Base-by-base conservation (phyloP, 2,329 filamentous ascomycete species). In the Cytospora leucostoma region DNA sequence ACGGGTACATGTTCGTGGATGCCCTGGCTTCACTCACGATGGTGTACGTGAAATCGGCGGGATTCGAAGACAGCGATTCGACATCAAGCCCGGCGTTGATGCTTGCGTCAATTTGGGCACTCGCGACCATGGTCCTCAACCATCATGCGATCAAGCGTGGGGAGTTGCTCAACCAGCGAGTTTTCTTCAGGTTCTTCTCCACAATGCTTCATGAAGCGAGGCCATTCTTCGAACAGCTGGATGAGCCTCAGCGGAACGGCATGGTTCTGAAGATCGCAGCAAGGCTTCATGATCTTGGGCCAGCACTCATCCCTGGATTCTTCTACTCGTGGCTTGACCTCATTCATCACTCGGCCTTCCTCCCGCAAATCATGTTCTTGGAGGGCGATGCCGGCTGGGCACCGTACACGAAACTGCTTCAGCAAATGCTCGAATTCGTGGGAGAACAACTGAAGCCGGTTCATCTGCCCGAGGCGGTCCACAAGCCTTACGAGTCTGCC, bases 161-260 rank as follows among this genome's bases (percentile, higher is more conserved):
- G 4, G 93, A 97, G 60, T 84, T 83, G 47, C 93, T 96, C 79
- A 94, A 92, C 70, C 90, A 94, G 72, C 88, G 92, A 66, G 88
- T 96, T 35, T 98, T 97, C 80, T 95, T 93, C 84, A 88, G 94
- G 53, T 82, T 99, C 50, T 90, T 97, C 72, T 94, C 92, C 0
- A 80, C 90, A 70, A 82, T 97, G 55, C 82, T 99, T 5, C 91
- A 90, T 74, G 89, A 95, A 69, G 83, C 94, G 62, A 81, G 85
- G 34, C 72, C 79, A 54, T 79, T 85, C 55, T 83, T 82, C 13
- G 82, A 87, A 65, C 82, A 88, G 62, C 73, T 88, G 38, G 74
- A 81, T 53, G 81, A 88, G 61, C 76, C 83, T 21, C 88, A 92
- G 68, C 84, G 86, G 66, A 80, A 80, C n/a, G 85, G 89, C 35